Conservation (phyloP, 805 yeast genomes). For the Danielia oregonensis region DNA sequence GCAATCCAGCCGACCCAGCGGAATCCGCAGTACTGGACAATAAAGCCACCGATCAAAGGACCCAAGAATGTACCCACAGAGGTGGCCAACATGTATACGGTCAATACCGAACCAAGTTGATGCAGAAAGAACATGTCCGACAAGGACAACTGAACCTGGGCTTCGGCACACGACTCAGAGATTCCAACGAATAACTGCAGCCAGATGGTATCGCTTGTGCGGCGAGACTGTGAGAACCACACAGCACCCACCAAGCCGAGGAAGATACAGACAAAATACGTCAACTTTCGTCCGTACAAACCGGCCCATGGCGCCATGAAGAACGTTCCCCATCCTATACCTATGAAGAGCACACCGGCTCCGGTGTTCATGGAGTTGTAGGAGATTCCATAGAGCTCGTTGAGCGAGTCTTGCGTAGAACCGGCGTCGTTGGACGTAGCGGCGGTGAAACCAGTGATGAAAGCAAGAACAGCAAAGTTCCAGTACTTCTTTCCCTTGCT, state of each 20-base stretch:
- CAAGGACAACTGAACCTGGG: constrained; percentile 62
- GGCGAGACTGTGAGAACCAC: constrained; percentile 62
- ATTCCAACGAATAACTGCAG: constrained; percentile 79
- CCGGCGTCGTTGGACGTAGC: constrained; percentile 76
- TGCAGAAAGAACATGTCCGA: constrained; percentile 77
- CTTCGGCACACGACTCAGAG: constrained; percentile 73
- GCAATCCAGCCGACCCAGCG: constrained; percentile 80
- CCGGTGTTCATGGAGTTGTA: constrained; percentile 73
- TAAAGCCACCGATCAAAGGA: constrained; percentile 75
- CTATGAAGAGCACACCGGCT: constrained; percentile 71
- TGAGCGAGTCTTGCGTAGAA: constrained; percentile 63
- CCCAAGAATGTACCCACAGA: constrained; percentile 77
- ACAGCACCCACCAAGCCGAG: constrained; percentile 62
- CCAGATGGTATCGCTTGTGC: constrained; percentile 64
- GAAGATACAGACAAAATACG: constrained; percentile 57
- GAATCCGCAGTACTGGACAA: constrained; percentile 57
- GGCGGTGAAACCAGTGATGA: constrained; percentile 65
- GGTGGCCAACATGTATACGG: constrained; percentile 70
- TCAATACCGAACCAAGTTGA: constrained; percentile 68
- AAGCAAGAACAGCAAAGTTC: constrained; percentile 41
- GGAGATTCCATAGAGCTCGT: constrained; percentile 58
- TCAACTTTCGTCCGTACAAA: constrained; percentile 63
- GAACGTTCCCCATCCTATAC: constrained; percentile 64
- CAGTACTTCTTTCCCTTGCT: constrained; percentile 26
- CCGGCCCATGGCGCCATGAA: constrained; percentile 66